Base-by-base conservation (phyloP, 495 filamentous ascomycete species). In the Penicillium bovifimosum region DNA sequence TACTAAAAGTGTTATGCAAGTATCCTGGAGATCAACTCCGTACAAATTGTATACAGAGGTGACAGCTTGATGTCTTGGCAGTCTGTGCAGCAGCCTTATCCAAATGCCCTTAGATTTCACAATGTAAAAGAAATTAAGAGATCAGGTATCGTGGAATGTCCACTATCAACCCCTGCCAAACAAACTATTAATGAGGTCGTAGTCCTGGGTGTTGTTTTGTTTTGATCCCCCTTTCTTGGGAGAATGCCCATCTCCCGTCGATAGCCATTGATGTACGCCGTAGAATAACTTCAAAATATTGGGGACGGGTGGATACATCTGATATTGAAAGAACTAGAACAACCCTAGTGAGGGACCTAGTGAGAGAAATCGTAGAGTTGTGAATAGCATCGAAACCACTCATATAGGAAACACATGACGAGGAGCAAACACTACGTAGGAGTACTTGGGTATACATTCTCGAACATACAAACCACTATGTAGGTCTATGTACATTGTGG, bases 221-320 rank as follows among this genome's bases (percentile, higher is more conserved):
- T 39, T n/a, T 35, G 48, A 3, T 52, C 53, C 45, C 60, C 59
- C 55, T 61, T 58, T 52, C 42, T 57, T 39, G 6, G 20, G 20
- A 40, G 38, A 53, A 53, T 53, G 34, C 18, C 13, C 36, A n/a
- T 40, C 13, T 16, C 18, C 11, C 18, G 38, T 24, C 29, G 27
- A 50, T 50, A 38, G 13, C 29, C 18, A 41, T 50, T 50, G 41
- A 29, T 43, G 11, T 14, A 13, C 16, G 41, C n/a, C 27, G 13
- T n/a, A 26, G 8, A 3, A 4, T 8, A n/a, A 26, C 18, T 41
- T 20, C 16, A 9, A 13, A 3, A 31, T 31, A 10, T 6, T 10
- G 29, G 29, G 6, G 5, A 9, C 29, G 1, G 9, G 9, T 10
- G 29, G 3, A 9, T 20, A 24, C 20, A 4, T 24, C 20, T 24